Conservation (phyloP, 495 filamentous ascomycete genomes). For the Penicillium odoratum region DNA sequence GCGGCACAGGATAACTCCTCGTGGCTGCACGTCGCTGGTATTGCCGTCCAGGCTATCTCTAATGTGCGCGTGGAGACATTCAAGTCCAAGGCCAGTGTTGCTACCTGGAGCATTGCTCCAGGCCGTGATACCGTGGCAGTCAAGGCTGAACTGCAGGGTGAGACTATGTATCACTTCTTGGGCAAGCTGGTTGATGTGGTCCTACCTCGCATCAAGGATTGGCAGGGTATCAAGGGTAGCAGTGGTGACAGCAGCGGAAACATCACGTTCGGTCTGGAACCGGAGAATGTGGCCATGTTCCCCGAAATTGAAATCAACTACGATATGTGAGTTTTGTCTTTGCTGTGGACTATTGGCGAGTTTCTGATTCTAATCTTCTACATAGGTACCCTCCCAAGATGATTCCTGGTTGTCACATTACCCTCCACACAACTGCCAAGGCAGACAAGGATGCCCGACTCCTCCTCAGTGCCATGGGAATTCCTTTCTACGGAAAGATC, state of each 20-base stretch:
- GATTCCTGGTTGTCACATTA: slow-evolving; percentile 88
- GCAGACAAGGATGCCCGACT: slow-evolving; percentile 90
- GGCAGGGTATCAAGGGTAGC: slow-evolving; percentile 73
- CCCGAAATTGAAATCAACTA: slow-evolving; percentile 93
- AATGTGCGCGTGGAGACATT: slow-evolving; percentile 72
- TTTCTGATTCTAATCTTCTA: slow-evolving; percentile 4
- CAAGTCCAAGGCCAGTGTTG: slow-evolving; percentile 63
- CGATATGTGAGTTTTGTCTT: slow-evolving; percentile 65
- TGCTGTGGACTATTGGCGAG: neutral
- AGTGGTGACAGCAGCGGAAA: slow-evolving; percentile 86
- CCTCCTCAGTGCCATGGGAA: slow-evolving; percentile 75
- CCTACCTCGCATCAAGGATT: slow-evolving; percentile 92
- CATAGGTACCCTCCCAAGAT: slow-evolving; percentile 79
- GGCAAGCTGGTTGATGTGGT: slow-evolving; percentile 84
- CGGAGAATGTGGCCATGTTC: slow-evolving; percentile 74
- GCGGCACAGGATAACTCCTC: slow-evolving; percentile 63
- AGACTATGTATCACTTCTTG: slow-evolving; percentile 85
- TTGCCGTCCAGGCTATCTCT: slow-evolving; percentile 82
- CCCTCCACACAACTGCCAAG: slow-evolving; percentile 81
- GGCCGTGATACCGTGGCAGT: slow-evolving; percentile 53
- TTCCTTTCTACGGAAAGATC: slow-evolving; percentile 77
- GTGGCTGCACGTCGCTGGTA: slow-evolving; percentile 74
- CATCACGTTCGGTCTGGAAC: slow-evolving; percentile 72
- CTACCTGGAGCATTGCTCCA: slow-evolving; percentile 61
- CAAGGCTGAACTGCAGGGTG: slow-evolving; percentile 70